A percentile compares a stretch with the other conserved stretches of the same genome.
Conservation (phyloP, 768 basidiomycete genomes). For the Pulveroboletus sp. region DNA sequence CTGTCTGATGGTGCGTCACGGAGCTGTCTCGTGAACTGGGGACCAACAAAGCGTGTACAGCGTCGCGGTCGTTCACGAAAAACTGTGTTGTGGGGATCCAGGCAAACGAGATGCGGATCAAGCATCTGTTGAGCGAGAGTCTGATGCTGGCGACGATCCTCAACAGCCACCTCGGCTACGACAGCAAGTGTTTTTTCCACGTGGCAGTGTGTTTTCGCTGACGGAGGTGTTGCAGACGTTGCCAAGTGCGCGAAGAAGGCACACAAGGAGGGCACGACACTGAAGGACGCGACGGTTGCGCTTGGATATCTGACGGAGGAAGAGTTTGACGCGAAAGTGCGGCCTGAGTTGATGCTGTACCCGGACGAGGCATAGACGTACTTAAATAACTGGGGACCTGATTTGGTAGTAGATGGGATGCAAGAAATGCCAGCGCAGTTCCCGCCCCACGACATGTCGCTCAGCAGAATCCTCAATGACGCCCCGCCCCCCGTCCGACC, state of each 20-base stretch:
- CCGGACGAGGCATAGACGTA: constrained; percentile 48
- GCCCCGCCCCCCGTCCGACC: constrained; percentile 45
- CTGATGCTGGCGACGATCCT: constrained; percentile 98
- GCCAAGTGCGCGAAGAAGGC: constrained; percentile 99
- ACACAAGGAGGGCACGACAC: constrained; percentile 95
- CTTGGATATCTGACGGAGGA: constrained; percentile 83
- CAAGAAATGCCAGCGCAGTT: constrained; percentile 32
- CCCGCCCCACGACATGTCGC: constrained; percentile 53
- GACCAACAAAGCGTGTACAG: constrained; percentile 35
- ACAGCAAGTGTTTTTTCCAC: constrained; percentile 63
- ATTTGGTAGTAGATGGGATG: constrained; percentile 33
- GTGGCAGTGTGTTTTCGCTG: constrained; percentile 4
- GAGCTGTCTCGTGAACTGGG: background rate
- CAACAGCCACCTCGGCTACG: constrained; percentile 94
- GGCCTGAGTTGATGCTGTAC: constrained; percentile 85
- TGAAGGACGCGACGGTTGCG: constrained; percentile 91
- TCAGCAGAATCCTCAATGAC: constrained; percentile 77
- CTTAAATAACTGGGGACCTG: constrained; percentile 12
- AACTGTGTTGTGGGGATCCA: constrained; percentile 95
- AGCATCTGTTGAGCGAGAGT: constrained; percentile 85
- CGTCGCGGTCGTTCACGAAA: constrained; percentile 90
- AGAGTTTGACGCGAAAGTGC: constrained; percentile 92
- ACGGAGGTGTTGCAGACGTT: constrained; percentile 58
- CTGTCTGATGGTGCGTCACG: constrained; percentile 74
- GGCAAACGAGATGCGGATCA: constrained; percentile 94